Percentiles rank a stretch among this genome's conserved stretches.
These are phyloP conservation scores for Barnettozyma pratensis DNA, from an alignment of 805 yeast genomes.

Conservation along the genomic window DNA sequence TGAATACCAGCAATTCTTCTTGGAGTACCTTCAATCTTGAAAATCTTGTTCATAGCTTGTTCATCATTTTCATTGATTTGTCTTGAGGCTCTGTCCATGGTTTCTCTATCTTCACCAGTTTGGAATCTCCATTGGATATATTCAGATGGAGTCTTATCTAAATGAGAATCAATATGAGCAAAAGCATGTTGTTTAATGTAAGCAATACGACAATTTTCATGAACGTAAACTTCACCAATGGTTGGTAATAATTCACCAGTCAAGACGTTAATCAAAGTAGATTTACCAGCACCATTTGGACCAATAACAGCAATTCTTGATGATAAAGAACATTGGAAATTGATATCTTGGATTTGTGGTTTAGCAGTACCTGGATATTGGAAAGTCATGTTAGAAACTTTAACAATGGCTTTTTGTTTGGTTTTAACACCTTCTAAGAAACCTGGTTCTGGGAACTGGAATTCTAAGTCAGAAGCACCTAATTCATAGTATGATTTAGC, in stretches of 20 bases:
- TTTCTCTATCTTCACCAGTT: slow-evolving; percentile 99
- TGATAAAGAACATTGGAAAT: slow-evolving; percentile 98
- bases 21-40: slow-evolving; percentile 97
- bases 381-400: slow-evolving; percentile 96
- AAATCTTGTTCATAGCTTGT: slow-evolving; percentile 98
- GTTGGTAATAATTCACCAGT: slow-evolving; percentile 99
- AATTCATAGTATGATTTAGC: slow-evolving; percentile 98
- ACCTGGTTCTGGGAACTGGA: slow-evolving; percentile 99
- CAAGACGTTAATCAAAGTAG: slow-evolving; percentile 96
- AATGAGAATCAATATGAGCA: slow-evolving; percentile 97
- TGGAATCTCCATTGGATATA: slow-evolving; percentile 99
- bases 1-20: slow-evolving; percentile 94
- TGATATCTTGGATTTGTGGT: slow-evolving; percentile 88
- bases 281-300: slow-evolving; percentile 99
- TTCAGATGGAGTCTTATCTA: slow-evolving; percentile 99
- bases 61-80: slow-evolving; percentile 96
- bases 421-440: slow-evolving; percentile 99
- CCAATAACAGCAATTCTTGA: slow-evolving; percentile 99
- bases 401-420: slow-evolving; percentile 99
- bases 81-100: slow-evolving; percentile 99
- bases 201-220: slow-evolving; percentile 99
- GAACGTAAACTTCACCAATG: slow-evolving; percentile 97
- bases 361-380: slow-evolving; percentile 98
- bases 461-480: slow-evolving; percentile 96
- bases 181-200: slow-evolving; percentile 99